Base-by-base conservation (phyloP, 345 rosid species). In the Turnera subulata region DNA sequence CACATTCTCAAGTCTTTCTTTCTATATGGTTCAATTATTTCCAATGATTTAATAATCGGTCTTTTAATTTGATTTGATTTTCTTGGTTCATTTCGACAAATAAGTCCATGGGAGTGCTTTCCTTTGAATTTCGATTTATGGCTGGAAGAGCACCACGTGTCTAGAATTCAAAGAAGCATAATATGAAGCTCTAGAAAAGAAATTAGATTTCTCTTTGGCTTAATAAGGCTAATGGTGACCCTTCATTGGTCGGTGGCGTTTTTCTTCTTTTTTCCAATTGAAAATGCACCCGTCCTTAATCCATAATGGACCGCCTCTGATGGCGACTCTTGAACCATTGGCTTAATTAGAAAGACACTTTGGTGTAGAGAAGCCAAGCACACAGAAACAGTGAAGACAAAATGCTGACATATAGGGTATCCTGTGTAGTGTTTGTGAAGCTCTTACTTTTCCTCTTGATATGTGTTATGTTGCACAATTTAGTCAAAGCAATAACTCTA, bases 211-310 rank as follows among this genome's bases (percentile, higher is more conserved):
- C 1, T 14, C 8, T 49, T 42, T 24, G 11, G 29, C 0, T 42
- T 47, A 52, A 25, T 67, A 1, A 13, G 62, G 39, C 25, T 53
- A 43, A 67, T 29, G 15, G 57, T 49, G 65, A 72, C 56, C 11
- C 35, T n/a, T 26, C 6, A 21, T 12, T 20, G 69, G 75, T 25
- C 78, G 78, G 72, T 70, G 72, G 54, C 56, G 6, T 53, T 62
- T 32, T 58, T 15, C 48, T 33, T 32, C 11, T 48, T 46, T 63
- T 33, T 35, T 29, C 18, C 43, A 53, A 23, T 24, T 24, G 24
- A 18, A 21, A 46, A 18, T 46, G 23, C 9, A 46, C 1, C 9
- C 12, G 26, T 18, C n/a, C 15, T 2, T 1, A 15, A 42, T 16
- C 45, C 5, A 16, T 15, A 16, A 42, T 42, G 15, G 45, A 2